phyloP scores from a whole-genome alignment of 441 rosid genomes.

The Populus hybrid region DNA sequence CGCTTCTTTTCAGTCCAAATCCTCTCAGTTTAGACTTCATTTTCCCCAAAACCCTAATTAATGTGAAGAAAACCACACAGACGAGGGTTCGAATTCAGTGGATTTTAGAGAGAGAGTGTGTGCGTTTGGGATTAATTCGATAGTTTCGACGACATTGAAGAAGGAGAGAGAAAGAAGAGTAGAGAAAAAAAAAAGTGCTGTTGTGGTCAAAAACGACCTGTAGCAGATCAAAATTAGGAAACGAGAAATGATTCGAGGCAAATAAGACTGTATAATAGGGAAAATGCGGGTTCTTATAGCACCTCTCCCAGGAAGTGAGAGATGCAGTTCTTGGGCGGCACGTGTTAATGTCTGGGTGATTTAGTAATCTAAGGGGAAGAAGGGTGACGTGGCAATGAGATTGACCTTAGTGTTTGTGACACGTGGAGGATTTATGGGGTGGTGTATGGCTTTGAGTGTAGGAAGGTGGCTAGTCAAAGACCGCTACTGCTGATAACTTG shows the following conservation, averaged over 20 bases:
- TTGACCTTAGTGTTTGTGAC: not conserved
- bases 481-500: constrained; percentile 29
- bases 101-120: not conserved
- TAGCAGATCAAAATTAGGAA: constrained; percentile 20
- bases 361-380: not conserved
- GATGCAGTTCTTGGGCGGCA: not conserved
- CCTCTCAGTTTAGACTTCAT: constrained; percentile 83
- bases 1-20: constrained; percentile 69
- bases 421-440: constrained; percentile 17
- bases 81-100: constrained; percentile 4
- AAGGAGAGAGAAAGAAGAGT: not conserved
- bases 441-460: too few species aligned
- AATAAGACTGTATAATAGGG: not conserved
- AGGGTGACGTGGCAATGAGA: not conserved
- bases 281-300: not conserved
- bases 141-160: constrained; percentile 44
- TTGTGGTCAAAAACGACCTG: constrained; percentile 32
- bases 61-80: not conserved
- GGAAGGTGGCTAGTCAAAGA: too few species aligned
- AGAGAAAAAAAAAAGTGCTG: not conserved
- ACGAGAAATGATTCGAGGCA: too few species aligned
- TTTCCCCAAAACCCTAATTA: constrained; percentile 29
- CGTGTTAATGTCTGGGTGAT: not conserved
- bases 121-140: constrained; percentile 19
- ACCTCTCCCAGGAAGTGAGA: not conserved